A percentile compares a stretch with the other conserved stretches of the same genome.
Evolutionary conservation across 1,284 basidiomycete species (phyloP).

Genomic region (Leucoagaricus sp.): DNA sequence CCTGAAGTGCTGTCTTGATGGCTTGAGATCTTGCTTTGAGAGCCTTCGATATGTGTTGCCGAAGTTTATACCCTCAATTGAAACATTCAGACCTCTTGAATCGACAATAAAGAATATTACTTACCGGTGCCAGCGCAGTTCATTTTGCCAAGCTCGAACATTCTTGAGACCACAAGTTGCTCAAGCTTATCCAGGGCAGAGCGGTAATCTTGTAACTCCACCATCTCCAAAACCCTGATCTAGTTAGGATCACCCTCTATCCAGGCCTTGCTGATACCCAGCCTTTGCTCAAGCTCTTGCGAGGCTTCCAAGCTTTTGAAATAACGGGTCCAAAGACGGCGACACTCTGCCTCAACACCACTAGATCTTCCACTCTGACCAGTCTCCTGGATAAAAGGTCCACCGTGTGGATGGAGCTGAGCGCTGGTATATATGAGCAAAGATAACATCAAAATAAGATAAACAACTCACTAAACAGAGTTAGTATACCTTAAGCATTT

Average conservation of each 20-base stretch:
- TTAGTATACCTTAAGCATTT: neutral
- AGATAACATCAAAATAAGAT: neutral
- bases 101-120: neutral
- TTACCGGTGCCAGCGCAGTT: neutral
- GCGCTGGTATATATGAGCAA: neutral
- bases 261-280: neutral
- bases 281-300: neutral
- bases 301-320: too few species aligned
- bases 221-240: too few species aligned
- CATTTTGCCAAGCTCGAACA: slow-evolving; percentile 12
- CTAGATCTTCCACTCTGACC: too few species aligned
- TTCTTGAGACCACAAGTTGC: neutral
- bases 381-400: too few species aligned
- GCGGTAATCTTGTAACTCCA: neutral
- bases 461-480: neutral
- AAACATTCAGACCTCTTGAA: neutral
- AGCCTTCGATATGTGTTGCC: slow-evolving; percentile 24
- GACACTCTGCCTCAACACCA: too few species aligned
- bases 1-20: slow-evolving; percentile 19
- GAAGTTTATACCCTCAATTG: slow-evolving; percentile 24
- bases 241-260: too few species aligned
- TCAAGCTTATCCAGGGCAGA: neutral
- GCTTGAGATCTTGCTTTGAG: slow-evolving; percentile 23
- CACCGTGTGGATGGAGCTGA: neutral
- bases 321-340: too few species aligned